These are phyloP conservation scores for Cyclaneusma minus DNA, from an alignment of 2,329 filamentous ascomycete genomes.

Conservation along the genomic window DNA sequence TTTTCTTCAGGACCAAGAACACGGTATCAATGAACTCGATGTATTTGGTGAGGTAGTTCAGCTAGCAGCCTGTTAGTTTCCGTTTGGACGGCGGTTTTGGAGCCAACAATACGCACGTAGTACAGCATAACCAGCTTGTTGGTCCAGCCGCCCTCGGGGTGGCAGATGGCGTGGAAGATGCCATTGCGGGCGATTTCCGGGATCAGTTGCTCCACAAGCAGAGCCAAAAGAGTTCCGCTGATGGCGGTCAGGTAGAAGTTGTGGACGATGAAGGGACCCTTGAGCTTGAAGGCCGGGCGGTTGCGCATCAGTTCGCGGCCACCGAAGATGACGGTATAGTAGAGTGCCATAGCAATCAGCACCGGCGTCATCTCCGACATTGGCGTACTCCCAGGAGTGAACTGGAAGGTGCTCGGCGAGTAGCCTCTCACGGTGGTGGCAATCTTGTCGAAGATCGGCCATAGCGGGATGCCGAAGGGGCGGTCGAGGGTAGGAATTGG, in stretches of 20 bases:
- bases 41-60: conserved; percentile 98
- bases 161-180: conserved; percentile 80
- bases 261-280: conserved; percentile 83
- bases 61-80: conserved; percentile 35
- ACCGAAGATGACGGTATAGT: conserved; percentile 89
- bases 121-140: conserved; percentile 86
- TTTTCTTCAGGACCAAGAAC: conserved; percentile 98
- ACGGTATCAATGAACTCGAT: conserved; percentile 89
- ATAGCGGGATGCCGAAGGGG: conserved; percentile 80
- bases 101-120: conserved; percentile 59
- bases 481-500: conserved; percentile 72
- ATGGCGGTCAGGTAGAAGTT: conserved; percentile 87
- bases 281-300: conserved; percentile 72
- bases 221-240: conserved; percentile 61
- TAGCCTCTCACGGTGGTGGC: conserved; percentile 68
- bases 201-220: conserved; percentile 85
- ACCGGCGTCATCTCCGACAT: conserved; percentile 84
- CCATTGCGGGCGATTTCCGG: conserved; percentile 68
- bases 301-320: conserved; percentile 87
- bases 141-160: conserved; percentile 75
- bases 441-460: conserved; percentile 86
- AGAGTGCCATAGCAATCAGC: conserved; percentile 63
- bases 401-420: conserved; percentile 72
- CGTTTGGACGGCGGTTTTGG: conserved; percentile 1
- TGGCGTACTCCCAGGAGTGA: conserved; percentile 65